Evolutionary conservation across 768 basidiomycete genomes (phyloP), one percentile per base, ranked within the genome.

Genomic region (Candolleomyces eurysporus): DNA sequence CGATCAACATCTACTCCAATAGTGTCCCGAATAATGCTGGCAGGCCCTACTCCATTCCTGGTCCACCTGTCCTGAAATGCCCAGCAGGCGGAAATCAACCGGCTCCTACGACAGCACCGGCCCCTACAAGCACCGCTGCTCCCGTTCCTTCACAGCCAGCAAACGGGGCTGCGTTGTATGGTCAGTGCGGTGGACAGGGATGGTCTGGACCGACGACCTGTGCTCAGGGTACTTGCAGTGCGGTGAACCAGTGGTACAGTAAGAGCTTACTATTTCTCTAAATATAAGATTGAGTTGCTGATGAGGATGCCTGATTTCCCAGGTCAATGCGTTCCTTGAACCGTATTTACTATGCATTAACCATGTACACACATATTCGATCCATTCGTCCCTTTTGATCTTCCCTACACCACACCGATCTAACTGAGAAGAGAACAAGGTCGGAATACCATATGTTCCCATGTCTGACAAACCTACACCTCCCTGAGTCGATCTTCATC

Each of bases 171-270:
- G 51, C 30, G 1, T 32, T 52, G 51, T 52, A 52, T 26, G 51
- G 51, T 11, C 39, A 85, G 82, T 84, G 84, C 63, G 82, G 82
- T 46, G 82, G 82, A 11, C 75, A 71, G 49, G 81, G 79, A 2
- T 85, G 82, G 80, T 69, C 77, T 13, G 84, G 84, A 17, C 71
- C 82, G 8, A 85, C 83, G 5, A 68, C 72, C 4, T 86, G 83
- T 61, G 73, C 77, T 5, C 69, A 72, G 4, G 82, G 82, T 22
- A 70, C 72, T 7, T 84, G 83, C 70, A 79, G 72, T 3, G 68
- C 69, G 51, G 68, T 75, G 7, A 83, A 82, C 66, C 65, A 71
- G 8, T 84, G 77, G 61, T 84, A 83, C 67, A 52, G 51, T 52
- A 31, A 52, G 51, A 2, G 26, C 26, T 26, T 4, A 26, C 26